phyloP scores from a whole-genome alignment of 208 protist genomes.

The Wallacemonas sp. region DNA sequence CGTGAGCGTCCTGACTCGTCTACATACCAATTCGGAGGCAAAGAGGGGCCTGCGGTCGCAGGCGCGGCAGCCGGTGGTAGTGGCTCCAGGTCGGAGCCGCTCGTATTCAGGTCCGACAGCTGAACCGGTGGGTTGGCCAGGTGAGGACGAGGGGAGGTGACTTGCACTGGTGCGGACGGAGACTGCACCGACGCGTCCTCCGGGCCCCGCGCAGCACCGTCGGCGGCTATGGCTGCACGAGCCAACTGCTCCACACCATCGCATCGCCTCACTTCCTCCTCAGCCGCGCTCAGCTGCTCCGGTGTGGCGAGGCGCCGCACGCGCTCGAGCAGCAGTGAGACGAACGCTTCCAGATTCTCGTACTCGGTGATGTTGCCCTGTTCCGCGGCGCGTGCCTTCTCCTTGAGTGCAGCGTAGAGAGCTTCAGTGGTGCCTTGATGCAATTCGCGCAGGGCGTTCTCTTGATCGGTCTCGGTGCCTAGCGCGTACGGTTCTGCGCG shows the following conservation, averaged over 20 bases:
- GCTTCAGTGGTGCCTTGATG: conserved; percentile 4
- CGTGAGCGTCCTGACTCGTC: conserved; percentile 59
- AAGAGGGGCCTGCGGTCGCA: conserved; percentile 32
- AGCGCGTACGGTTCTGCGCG: conserved; percentile 14
- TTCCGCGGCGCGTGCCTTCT: conserved; percentile 8
- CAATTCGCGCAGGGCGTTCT: neutral
- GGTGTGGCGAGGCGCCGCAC: conserved; percentile 38
- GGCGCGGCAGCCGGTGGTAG: neutral
- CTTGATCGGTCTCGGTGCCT: neutral
- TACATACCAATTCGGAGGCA: conserved; percentile 76
- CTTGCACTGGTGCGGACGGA: too few relatives aligned
- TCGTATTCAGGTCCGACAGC: conserved; percentile 66
- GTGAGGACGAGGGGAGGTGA: conserved; percentile 21
- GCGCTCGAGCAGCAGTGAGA: conserved; percentile 52
- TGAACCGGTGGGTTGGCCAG: conserved; percentile 38
- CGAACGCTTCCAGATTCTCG: conserved; percentile 39
- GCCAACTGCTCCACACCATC: conserved; percentile 16
- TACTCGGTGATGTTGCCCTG: conserved; percentile 4
- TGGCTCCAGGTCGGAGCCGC: conserved; percentile 55
- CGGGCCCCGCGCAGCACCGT: neutral
- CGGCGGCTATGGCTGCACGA: neutral
- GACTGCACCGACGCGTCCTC: too few relatives aligned
- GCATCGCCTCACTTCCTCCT: conserved; percentile 25
- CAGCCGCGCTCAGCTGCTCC: conserved; percentile 43
- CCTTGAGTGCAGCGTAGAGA: conserved; percentile 2